phyloP scores from a whole-genome alignment of 257 asterid genomes.

The Nicotiana paniculata region DNA sequence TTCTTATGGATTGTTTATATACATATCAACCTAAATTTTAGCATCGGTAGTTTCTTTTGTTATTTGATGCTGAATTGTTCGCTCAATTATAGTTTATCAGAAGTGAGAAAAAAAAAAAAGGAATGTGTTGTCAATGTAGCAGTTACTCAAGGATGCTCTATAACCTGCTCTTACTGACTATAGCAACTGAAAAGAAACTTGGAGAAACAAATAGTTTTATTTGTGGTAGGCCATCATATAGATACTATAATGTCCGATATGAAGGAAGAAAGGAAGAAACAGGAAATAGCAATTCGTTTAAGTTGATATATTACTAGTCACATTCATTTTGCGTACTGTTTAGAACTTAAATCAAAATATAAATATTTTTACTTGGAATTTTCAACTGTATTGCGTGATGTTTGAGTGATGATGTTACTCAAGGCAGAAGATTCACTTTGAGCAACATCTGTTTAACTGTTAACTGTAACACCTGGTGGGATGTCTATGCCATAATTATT shows the following conservation, averaged over 20 bases:
- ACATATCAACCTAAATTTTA: background rate
- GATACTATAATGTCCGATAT: background rate
- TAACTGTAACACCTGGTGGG: background rate
- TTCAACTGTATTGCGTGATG: background rate
- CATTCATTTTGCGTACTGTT: background rate
- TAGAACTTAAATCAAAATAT: background rate
- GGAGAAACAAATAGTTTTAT: background rate
- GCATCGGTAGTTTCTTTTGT: background rate
- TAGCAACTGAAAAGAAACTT: background rate
- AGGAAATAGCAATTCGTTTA: background rate
- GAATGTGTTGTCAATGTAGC: background rate
- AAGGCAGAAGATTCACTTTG: background rate
- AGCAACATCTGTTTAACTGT: background rate
- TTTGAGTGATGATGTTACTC: background rate
- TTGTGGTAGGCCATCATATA: background rate
- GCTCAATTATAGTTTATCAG: background rate
- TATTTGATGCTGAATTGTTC: background rate
- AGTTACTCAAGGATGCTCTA: background rate
- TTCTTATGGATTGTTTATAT: background rate
- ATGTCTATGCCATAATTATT: background rate
- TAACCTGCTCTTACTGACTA: background rate
- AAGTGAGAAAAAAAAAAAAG: background rate
- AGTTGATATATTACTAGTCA: background rate
- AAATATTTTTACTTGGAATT: background rate
- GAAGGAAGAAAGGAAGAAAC: background rate